Evolutionary conservation across 2,329 filamentous ascomycete genomes (phyloP), one percentile per base, ranked within the genome.

Genomic region (Trichoderma breve): DNA sequence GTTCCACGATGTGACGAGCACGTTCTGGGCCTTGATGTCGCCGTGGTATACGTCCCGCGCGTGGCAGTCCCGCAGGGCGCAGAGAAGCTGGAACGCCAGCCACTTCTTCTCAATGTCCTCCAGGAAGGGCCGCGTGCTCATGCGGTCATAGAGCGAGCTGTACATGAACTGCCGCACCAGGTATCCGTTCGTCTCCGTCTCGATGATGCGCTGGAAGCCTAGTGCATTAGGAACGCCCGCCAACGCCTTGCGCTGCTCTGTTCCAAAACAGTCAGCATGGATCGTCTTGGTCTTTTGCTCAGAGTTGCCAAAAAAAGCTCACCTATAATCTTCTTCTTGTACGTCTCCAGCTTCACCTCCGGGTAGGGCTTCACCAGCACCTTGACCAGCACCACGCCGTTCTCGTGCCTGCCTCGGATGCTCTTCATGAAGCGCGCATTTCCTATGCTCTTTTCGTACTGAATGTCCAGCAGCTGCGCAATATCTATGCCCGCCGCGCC

Each of bases 91-190:
- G 77, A 97, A 99, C 0, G 95, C 93, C 65, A 99, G 88, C 96
- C 96, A 99, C 84, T 97, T 98, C 87, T 98, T 98, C 82, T 99
- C 96, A 75, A 99, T 96, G 75, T 97, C 93, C 82, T 99, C 97
- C 11, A 98, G 86, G 77, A 99, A 99, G 0, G 96, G 97, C 8
- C 97, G 90, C 9, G 96, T 99, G 82, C 96, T 97, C 82, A 99
- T 90, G 69, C 96, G 93, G 83, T 99, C 96, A 83, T 99, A 99
- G 5, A 99, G 88, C 28, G 96, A 98, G 85, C 93, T 98, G 82
- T 98, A 96, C 73, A 98, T 90, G 80, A 93, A 98, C 82, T 98
- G 97, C 67, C 96, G 92, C 71, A 98, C 93, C 24, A 99, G 88
- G 79, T 97, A 97, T 62, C 95, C 96, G 79, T 95, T 95, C 57